Percentiles rank a stretch among this genome's conserved stretches.
phyloP scores from a whole-genome alignment of 176 grass and related monocot species.

The Metroxylon sagu region DNA sequence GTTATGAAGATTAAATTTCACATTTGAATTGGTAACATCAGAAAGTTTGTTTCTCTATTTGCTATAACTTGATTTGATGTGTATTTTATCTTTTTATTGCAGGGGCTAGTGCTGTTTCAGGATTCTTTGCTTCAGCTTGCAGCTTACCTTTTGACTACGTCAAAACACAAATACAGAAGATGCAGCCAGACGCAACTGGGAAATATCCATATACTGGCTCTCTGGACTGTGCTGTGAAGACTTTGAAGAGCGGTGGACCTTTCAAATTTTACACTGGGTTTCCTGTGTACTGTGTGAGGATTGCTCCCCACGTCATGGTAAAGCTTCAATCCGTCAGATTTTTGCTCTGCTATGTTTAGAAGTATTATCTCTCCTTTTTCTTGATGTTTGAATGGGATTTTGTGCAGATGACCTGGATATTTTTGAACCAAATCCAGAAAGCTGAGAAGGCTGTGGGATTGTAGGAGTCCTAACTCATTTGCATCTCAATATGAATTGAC shows the following conservation, averaged over 20 bases:
- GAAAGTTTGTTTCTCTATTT: too few species aligned
- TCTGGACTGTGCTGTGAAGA: conserved; percentile 78
- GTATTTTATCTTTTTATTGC: conserved; percentile 10
- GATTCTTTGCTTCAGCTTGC: conserved; percentile 88
- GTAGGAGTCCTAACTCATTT: background rate
- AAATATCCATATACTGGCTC: conserved; percentile 90
- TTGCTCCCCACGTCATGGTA: conserved; percentile 94
- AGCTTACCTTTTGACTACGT: conserved; percentile 97
- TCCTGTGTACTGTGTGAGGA: conserved; percentile 86
- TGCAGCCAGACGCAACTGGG: conserved; percentile 84
- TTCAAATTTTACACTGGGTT: conserved; percentile 97
- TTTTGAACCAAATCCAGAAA: conserved; percentile 92
- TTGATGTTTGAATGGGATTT: conserved; percentile 13
- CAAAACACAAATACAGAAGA: conserved; percentile 96
- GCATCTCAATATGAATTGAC: too few species aligned
- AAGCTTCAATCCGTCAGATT: background rate
- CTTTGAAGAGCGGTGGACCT: conserved; percentile 71
- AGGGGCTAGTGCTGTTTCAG: conserved; percentile 90
- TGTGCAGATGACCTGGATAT: conserved; percentile 95
- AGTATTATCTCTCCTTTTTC: background rate
- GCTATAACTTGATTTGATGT: too few species aligned
- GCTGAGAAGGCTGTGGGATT: conserved; percentile 43
- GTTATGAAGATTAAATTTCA: too few species aligned
- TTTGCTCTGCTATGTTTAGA: too few species aligned
- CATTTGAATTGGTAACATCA: too few species aligned